Evolutionary conservation across 2,329 filamentous ascomycete species (phyloP).

Genomic region (Talaromyces amestolkiae): DNA sequence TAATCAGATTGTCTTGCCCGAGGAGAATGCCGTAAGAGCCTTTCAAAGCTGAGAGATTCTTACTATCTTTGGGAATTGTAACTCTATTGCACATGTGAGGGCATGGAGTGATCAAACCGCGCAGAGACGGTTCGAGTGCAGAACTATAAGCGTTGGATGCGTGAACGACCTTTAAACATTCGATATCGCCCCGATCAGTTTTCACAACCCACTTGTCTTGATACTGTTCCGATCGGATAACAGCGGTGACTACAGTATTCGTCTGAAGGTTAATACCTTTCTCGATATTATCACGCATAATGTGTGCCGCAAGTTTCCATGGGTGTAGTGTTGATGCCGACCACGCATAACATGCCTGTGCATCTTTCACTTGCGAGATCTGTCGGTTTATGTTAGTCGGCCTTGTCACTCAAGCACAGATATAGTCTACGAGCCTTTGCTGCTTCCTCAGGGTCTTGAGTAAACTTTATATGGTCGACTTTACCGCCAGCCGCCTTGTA

Average conservation of each 20-base stretch:
- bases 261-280: slow-evolving; percentile 4
- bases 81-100: slow-evolving; percentile 13
- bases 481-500: slow-evolving; percentile 8
- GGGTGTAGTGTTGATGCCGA: slow-evolving; percentile 6
- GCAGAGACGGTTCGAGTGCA: slow-evolving; percentile 6
- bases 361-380: slow-evolving; percentile 11
- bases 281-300: slow-evolving; percentile 8
- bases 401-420: not conserved
- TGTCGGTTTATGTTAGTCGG: not conserved
- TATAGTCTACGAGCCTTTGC: not conserved
- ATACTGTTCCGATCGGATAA: not conserved
- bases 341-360: slow-evolving; percentile 9
- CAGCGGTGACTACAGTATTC: not conserved
- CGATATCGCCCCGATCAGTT: slow-evolving; percentile 6
- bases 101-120: not conserved
- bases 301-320: slow-evolving; percentile 8
- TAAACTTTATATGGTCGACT: slow-evolving; percentile 10
- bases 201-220: not conserved
- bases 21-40: slow-evolving; percentile 6
- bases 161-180: slow-evolving; percentile 1
- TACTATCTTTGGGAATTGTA: not conserved
- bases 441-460: not conserved
- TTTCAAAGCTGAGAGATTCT: not conserved
- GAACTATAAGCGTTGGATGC: slow-evolving; percentile 11
- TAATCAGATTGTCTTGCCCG: not conserved